Conservation (phyloP, 1,284 basidiomycete genomes). For the Microbotryum intermedium region DNA sequence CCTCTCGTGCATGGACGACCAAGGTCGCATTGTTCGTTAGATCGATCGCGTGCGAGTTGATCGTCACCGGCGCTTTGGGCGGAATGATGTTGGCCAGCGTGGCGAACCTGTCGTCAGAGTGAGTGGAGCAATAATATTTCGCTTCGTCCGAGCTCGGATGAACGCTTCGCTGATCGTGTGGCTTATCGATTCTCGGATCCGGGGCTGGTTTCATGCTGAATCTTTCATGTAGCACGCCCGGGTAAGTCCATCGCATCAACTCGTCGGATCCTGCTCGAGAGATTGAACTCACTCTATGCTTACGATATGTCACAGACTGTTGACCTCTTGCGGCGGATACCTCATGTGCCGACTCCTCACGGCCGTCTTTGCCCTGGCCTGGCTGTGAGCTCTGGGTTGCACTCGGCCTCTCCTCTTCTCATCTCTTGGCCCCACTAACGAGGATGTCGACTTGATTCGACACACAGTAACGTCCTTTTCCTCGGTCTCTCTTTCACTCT, state of each 20-base stretch:
- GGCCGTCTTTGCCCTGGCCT: conserved; percentile 13
- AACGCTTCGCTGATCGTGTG: too few relatives aligned
- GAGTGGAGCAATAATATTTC: too few relatives aligned
- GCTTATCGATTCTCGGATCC: too few relatives aligned
- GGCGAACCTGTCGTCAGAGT: not conserved
- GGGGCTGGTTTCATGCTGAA: too few relatives aligned
- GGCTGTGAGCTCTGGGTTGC: not conserved
- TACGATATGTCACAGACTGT: not conserved
- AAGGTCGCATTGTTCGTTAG: not conserved
- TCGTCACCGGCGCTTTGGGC: not conserved
- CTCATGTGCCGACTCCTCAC: conserved; percentile 21
- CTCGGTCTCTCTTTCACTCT: conserved; percentile 14
- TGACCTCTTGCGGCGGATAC: conserved; percentile 19
- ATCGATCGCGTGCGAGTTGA: not conserved
- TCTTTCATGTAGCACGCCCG: too few relatives aligned
- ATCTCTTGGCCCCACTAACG: not conserved
- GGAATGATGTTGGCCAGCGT: not conserved
- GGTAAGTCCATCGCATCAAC: too few relatives aligned
- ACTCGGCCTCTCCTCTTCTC: not conserved
- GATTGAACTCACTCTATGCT: too few relatives aligned
- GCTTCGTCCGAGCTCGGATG: too few relatives aligned
- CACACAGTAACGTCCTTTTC: conserved; percentile 15
- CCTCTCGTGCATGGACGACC: not conserved
- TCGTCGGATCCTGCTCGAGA: too few relatives aligned
- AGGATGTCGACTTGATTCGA: not conserved